These are phyloP conservation scores for Xerocomellus chrysenteron DNA, from an alignment of 768 basidiomycete species.

Conservation along the genomic window DNA sequence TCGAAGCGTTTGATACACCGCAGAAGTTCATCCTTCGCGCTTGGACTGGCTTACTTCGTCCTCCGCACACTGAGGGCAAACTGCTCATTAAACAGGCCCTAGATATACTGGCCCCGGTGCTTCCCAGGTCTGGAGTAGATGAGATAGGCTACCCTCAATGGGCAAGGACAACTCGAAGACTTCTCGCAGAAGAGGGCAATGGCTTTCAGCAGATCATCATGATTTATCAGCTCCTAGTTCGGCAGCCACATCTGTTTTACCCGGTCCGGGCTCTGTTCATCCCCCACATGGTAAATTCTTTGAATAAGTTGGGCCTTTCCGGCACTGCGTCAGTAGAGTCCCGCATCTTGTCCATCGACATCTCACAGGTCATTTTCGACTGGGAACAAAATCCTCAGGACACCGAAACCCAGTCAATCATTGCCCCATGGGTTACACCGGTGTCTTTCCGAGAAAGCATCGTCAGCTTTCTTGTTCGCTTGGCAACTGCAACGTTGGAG, in stretches of 20 bases:
- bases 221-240: slow-evolving; percentile 90
- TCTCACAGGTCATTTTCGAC: slow-evolving; percentile 86
- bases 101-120: slow-evolving; percentile 79
- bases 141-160: slow-evolving; percentile 64
- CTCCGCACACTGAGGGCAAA: slow-evolving; percentile 76
- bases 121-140: slow-evolving; percentile 65
- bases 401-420: slow-evolving; percentile 22
- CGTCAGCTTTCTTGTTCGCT: slow-evolving; percentile 92
- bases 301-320: slow-evolving; percentile 85
- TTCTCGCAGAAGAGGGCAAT: slow-evolving; percentile 86
- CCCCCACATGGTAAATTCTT: slow-evolving; percentile 87
- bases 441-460: slow-evolving; percentile 82
- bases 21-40: slow-evolving; percentile 88
- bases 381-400: slow-evolving; percentile 78
- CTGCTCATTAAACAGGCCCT: slow-evolving; percentile 80
- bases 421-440: slow-evolving; percentile 66
- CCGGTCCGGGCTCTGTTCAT: slow-evolving; percentile 90
- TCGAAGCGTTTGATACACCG: slow-evolving; percentile 84
- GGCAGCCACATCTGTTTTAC: slow-evolving; percentile 89
- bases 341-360: slow-evolving; percentile 84
- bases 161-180: slow-evolving; percentile 82
- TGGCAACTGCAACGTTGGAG: slow-evolving; percentile 69
- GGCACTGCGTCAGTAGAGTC: slow-evolving; percentile 71
- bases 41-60: slow-evolving; percentile 86
- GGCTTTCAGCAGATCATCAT: slow-evolving; percentile 65